These are phyloP conservation scores for Porogramme epimiltina DNA, from an alignment of 1,284 basidiomycete species.

Conservation along the genomic window DNA sequence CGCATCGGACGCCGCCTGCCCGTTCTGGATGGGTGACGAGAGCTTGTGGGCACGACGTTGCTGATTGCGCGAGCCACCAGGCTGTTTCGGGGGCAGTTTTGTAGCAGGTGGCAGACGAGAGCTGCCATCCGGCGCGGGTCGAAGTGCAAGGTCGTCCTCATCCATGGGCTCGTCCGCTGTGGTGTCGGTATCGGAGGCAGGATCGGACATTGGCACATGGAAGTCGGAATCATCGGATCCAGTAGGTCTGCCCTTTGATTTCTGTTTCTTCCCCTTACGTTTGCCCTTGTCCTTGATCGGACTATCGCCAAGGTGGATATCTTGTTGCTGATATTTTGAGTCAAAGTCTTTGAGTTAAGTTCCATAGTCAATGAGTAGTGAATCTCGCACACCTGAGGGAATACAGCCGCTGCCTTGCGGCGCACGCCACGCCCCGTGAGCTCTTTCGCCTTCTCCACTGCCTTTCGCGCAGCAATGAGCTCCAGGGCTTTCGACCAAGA, in stretches of 20 bases:
- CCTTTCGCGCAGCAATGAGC: constrained; percentile 59
- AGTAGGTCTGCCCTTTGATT: constrained; percentile 28
- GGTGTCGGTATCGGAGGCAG: constrained; percentile 33
- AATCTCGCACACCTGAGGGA: constrained; percentile 57
- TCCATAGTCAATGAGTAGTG: neutral
- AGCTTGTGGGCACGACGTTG: no score
- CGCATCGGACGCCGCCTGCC: constrained; percentile 10
- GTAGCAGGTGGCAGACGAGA: no score
- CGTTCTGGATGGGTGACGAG: constrained; percentile 22
- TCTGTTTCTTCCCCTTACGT: constrained; percentile 27
- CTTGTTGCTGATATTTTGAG: constrained; percentile 24
- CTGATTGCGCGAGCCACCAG: neutral
- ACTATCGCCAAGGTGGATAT: constrained; percentile 31
- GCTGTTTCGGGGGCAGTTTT: neutral
- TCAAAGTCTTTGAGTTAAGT: no score
- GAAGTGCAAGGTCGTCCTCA: constrained; percentile 6
- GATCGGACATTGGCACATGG: constrained; percentile 34
- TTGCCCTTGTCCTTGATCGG: constrained; percentile 30
- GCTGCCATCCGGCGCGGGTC: no score
- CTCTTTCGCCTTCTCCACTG: constrained; percentile 48
- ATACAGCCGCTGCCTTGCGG: constrained; percentile 61
- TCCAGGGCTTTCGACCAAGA: constrained; percentile 79
- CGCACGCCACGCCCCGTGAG: constrained; percentile 70
- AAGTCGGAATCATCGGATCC: constrained; percentile 40
- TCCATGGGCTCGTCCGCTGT: constrained; percentile 22